Conservation (phyloP, 257 asterid species). For the Penstemon barbatus region DNA sequence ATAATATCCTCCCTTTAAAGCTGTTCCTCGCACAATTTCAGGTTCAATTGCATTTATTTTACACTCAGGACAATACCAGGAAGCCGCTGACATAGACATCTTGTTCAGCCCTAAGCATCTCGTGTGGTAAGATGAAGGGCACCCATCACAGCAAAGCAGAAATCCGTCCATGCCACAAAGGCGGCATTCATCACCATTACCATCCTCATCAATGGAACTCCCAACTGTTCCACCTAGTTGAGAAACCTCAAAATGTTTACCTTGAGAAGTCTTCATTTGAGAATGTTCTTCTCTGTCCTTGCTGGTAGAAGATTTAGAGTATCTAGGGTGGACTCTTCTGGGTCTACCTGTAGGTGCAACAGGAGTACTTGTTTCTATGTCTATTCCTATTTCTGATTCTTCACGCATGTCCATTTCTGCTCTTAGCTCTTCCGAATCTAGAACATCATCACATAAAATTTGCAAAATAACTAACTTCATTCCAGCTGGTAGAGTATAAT, state of each 20-base stretch:
- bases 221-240: constrained; percentile 39
- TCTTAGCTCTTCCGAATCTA: constrained; percentile 75
- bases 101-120: constrained; percentile 84
- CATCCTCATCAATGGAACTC: constrained; percentile 54
- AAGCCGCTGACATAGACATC: constrained; percentile 60
- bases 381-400: constrained; percentile 67
- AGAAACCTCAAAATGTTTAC: constrained; percentile 31
- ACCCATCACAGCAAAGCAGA: constrained; percentile 85
- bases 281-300: constrained; percentile 48
- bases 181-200: constrained; percentile 82
- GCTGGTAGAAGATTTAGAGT: constrained; percentile 55
- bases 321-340: constrained; percentile 67
- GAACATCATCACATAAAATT: constrained; percentile 70
- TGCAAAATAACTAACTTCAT: constrained; percentile 66
- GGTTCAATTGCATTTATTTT: constrained; percentile 54
- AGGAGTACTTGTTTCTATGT: constrained; percentile 44
- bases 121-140: constrained; percentile 78
- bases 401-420: constrained; percentile 71
- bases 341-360: constrained; percentile 46
- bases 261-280: constrained; percentile 33
- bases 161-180: constrained; percentile 92
- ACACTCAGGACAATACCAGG: constrained; percentile 94
- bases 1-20: constrained; percentile 58
- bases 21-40: constrained; percentile 42
- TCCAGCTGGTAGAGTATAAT: constrained; percentile 63